These are phyloP conservation scores for Caloboletus inedulis DNA, from an alignment of 1,284 basidiomycete genomes.

Conservation along the genomic window DNA sequence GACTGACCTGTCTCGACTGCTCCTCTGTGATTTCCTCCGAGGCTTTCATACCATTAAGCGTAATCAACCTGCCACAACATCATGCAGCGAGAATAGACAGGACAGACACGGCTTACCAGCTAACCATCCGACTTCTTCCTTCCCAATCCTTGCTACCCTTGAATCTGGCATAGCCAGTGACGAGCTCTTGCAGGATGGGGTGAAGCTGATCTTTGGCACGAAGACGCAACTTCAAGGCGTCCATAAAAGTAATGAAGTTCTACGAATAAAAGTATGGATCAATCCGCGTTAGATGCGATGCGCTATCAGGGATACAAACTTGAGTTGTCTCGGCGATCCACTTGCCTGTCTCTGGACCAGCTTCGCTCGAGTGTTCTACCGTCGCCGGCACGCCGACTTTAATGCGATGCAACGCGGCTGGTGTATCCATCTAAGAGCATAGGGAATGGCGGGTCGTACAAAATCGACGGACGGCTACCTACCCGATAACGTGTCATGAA, in stretches of 20 bases:
- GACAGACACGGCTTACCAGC: constrained; percentile 61
- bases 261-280: constrained; percentile 31
- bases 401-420: constrained; percentile 87
- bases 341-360: constrained; percentile 85
- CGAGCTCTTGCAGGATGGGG: constrained; percentile 91
- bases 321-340: constrained; percentile 99
- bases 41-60: constrained; percentile 94
- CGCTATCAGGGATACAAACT: constrained; percentile 46
- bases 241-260: constrained; percentile 99
- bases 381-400: constrained; percentile 95
- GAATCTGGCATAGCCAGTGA: constrained; percentile 89
- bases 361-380: constrained; percentile 86
- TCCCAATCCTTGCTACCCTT: constrained; percentile 94
- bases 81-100: neutral
- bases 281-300: neutral
- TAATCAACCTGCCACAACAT: constrained; percentile 73
- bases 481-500: constrained; percentile 93
- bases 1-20: constrained; percentile 82
- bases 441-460: neutral
- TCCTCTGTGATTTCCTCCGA: constrained; percentile 96
- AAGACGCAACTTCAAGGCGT: constrained; percentile 89
- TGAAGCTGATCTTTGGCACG: constrained; percentile 97
- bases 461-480: constrained; percentile 21
- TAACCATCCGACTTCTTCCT: constrained; percentile 88
- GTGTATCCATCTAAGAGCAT: constrained; percentile 79